Percentiles rank a stretch among this genome's conserved stretches.
phyloP scores from a whole-genome alignment of 2,329 filamentous ascomycete species.

The Exophiala bonariae region DNA sequence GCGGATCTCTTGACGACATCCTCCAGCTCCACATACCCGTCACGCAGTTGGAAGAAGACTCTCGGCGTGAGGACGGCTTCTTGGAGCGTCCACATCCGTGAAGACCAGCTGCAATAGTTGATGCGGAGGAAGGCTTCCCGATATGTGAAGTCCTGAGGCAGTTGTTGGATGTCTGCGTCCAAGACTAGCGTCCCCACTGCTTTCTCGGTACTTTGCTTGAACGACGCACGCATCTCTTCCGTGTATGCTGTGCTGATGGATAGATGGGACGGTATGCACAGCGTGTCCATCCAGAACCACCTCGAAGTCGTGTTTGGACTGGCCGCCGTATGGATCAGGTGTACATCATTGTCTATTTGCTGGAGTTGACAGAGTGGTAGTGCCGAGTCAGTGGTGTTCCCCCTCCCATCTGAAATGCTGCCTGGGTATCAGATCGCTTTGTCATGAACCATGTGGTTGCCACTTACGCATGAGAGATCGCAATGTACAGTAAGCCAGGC shows the following conservation, averaged over 20 bases:
- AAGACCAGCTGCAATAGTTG: background rate
- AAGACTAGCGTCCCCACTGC: background rate
- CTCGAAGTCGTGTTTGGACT: background rate
- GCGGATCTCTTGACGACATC: too few relatives aligned
- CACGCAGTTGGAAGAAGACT: background rate
- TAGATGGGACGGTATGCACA: background rate
- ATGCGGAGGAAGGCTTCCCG: background rate
- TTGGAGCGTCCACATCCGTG: background rate
- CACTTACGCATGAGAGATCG: background rate
- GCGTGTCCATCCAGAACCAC: background rate
- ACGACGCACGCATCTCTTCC: background rate
- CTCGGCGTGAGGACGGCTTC: background rate
- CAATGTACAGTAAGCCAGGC: background rate
- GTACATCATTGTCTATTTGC: background rate
- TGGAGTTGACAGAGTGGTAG: background rate
- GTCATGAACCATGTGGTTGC: too few relatives aligned
- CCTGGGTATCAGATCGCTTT: too few relatives aligned
- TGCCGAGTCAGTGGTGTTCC: background rate
- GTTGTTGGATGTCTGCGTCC: background rate
- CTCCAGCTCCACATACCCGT: background rate
- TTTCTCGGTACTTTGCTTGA: background rate
- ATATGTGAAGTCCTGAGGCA: background rate
- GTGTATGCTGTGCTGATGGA: background rate
- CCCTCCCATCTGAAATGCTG: background rate
- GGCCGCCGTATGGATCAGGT: background rate